Evolutionary conservation across 1,139 yeast genomes (phyloP), one percentile per base, ranked within the genome.

Genomic region (Zygosaccharomyces sapae): DNA sequence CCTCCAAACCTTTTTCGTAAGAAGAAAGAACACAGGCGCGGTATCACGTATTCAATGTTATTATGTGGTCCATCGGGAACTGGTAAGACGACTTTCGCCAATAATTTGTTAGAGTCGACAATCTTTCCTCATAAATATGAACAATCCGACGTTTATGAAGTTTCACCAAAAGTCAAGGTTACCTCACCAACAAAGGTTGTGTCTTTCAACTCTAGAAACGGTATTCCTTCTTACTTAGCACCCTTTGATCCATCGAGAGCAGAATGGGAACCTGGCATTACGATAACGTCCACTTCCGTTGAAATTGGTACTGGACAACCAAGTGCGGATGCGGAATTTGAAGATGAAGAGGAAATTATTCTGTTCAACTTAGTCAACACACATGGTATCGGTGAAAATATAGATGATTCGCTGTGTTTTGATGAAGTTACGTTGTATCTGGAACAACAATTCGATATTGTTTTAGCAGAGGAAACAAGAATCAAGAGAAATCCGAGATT

Each of bases 41-140:
- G 95, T 41, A 77, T 87, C 59, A 83, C 88, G 59, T 87, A 89
- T 63, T 81, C 87, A 36, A 63, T 89, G 45, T 77, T 89, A 83
- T 79, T 87, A 9, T 81, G 83, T 29, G 97, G 97, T 4, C 73
- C 76, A 8, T 71, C 82, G 9, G 95, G 96, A 3, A 73, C 83
- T 0, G 97, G 97, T 3, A 87, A 89, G 64, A 77, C 95, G 2
- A 81, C 95, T 0, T 87, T 89, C 59, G 74, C 88, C 52, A 87
- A 88, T 68, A 80, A 94, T 43, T 70, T 90, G 45, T 66, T 85
- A 52, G 84, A 80, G 61, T 78, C 80, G 39, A 76, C 75, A 49
- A 74, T 83, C 36, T 65, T 83, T 54, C 74, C 79, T 25, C 87
- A 83, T 58, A 74, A 80, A 50, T 84, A 72, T 65, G 34, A 55